These are phyloP conservation scores for Pichia sp. DNA, from an alignment of 1,139 yeast species.

Conservation along the genomic window DNA sequence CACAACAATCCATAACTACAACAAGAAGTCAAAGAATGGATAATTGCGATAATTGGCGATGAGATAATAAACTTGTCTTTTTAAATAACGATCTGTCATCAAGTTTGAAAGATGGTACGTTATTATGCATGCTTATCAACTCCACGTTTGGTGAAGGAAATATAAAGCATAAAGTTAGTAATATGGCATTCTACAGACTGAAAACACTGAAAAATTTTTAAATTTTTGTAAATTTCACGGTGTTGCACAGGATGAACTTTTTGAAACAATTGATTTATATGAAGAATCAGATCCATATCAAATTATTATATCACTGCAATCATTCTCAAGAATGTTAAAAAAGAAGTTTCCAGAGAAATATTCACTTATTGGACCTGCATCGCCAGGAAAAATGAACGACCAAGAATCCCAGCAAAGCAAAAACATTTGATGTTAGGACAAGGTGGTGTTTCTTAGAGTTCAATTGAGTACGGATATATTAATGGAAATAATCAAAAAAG, in stretches of 20 bases:
- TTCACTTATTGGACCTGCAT: constrained; percentile 32
- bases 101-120: constrained; percentile 57
- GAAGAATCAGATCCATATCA: constrained; percentile 75
- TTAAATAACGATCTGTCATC: constrained; percentile 39
- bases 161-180: constrained; percentile 52
- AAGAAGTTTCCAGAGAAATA: constrained; percentile 27
- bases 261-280: constrained; percentile 74
- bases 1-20: constrained; percentile 38
- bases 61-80: constrained; percentile 17
- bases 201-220: constrained; percentile 71
- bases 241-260: constrained; percentile 76
- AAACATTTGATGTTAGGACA: constrained; percentile 28
- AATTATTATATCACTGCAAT: constrained; percentile 64
- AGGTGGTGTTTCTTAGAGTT: constrained; percentile 42
- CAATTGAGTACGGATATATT: constrained; percentile 53
- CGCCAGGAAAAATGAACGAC: constrained; percentile 36
- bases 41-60: constrained; percentile 32
- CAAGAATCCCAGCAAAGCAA: constrained; percentile 36
- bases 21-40: constrained; percentile 43
- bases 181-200: constrained; percentile 81
- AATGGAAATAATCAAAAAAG: constrained; percentile 48
- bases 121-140: constrained; percentile 47
- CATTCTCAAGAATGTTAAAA: constrained; percentile 62
- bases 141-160: constrained; percentile 34
- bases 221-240: constrained; percentile 55